Evolutionary conservation across 805 yeast genomes (phyloP).

Genomic region (Lachancea thermotolerans): DNA sequence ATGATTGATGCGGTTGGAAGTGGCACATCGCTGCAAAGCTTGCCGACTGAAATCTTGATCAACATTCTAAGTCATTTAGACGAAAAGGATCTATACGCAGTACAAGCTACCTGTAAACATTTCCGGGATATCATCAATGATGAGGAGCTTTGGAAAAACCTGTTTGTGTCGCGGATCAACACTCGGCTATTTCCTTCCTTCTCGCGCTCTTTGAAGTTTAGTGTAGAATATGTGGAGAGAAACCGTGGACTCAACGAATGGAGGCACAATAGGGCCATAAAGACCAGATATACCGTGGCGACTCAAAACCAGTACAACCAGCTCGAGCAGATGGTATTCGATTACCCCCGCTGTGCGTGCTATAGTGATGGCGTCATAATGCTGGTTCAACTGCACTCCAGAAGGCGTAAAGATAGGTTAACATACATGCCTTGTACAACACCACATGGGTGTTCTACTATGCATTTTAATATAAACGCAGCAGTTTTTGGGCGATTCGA

Average conservation of each 20-base stretch:
- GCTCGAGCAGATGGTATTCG: constrained; percentile 28
- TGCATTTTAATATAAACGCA: constrained; percentile 29
- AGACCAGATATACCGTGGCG: constrained; percentile 28
- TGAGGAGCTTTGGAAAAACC: constrained; percentile 38
- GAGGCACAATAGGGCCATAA: constrained; percentile 31
- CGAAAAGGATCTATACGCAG: constrained; percentile 30
- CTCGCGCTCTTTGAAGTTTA: constrained; percentile 30
- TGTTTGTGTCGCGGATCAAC: constrained; percentile 28
- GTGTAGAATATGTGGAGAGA: constrained; percentile 32
- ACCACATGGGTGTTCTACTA: constrained; percentile 33
- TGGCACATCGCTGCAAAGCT: constrained; percentile 9
- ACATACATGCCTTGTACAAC: constrained; percentile 34
- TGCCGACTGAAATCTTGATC: constrained; percentile 35
- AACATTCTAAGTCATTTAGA: constrained; percentile 33
- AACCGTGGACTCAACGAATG: constrained; percentile 25
- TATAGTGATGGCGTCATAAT: constrained; percentile 33
- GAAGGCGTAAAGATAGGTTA: constrained; percentile 20
- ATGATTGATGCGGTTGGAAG: background rate
- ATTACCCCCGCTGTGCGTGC: constrained; percentile 31
- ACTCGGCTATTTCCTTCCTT: constrained; percentile 33
- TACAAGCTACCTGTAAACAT: constrained; percentile 28
- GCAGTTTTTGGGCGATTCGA: constrained; percentile 33
- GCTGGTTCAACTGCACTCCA: constrained; percentile 26
- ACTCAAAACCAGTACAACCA: constrained; percentile 21
- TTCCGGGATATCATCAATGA: constrained; percentile 31